phyloP scores from a whole-genome alignment of 192 early-diverging fungal species.

The Lunasporangiospora selenospora region DNA sequence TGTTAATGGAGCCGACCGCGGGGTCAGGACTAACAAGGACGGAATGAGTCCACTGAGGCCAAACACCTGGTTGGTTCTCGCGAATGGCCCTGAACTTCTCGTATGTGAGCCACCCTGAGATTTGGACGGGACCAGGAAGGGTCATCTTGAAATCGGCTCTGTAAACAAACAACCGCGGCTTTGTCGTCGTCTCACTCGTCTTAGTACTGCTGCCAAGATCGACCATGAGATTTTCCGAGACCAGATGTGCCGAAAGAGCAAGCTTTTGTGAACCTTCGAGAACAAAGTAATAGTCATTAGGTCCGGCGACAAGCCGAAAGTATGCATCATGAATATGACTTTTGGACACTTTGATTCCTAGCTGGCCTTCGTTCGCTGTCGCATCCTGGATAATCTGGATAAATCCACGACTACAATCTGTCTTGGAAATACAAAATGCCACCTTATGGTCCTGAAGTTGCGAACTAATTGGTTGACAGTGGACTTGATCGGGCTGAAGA shows the following conservation, averaged over 20 bases:
- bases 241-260: conserved; percentile 24
- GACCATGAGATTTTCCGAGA: conserved; percentile 15
- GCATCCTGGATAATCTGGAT: conserved; percentile 18
- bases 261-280: conserved; percentile 28
- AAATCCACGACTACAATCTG: conserved; percentile 24
- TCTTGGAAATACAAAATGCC: conserved; percentile 20
- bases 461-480: conserved; percentile 12
- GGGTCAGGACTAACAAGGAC: conserved; percentile 13
- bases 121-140: conserved; percentile 19
- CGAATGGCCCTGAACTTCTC: conserved; percentile 21
- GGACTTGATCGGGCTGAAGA: conserved; percentile 11
- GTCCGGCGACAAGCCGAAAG: conserved; percentile 21
- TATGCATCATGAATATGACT: conserved; percentile 11
- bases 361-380: not conserved
- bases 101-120: conserved; percentile 28
- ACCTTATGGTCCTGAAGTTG: conserved; percentile 11
- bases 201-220: not conserved
- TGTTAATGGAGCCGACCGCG: not conserved
- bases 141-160: conserved; percentile 36
- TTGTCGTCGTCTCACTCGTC: not conserved
- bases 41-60: conserved; percentile 35
- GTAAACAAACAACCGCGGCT: conserved; percentile 7
- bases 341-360: conserved; percentile 10
- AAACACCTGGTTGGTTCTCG: conserved; percentile 22
- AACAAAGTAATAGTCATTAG: conserved; percentile 34